These are phyloP conservation scores for Termitomyces sp. DNA, from an alignment of 768 basidiomycete species.

Conservation along the genomic window DNA sequence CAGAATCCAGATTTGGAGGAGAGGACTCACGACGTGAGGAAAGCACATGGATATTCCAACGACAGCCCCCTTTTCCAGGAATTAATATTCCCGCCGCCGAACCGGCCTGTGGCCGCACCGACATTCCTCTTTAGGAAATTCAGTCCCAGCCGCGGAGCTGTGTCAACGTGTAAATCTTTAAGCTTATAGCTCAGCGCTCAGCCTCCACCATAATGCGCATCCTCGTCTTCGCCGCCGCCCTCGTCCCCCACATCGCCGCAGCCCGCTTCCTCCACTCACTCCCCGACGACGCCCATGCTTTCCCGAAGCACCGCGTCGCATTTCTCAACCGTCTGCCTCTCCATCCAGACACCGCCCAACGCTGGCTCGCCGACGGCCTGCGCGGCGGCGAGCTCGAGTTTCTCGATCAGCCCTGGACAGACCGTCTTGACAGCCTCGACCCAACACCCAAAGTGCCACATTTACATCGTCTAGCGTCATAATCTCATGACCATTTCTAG, in stretches of 20 bases:
- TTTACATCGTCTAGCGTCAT: constrained; percentile 16
- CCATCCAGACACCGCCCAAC: constrained; percentile 63
- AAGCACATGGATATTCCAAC: constrained; percentile 23
- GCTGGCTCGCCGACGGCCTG: constrained; percentile 71
- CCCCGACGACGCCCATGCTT: constrained; percentile 76
- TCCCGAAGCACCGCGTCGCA: constrained; percentile 75
- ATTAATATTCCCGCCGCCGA: constrained; percentile 15
- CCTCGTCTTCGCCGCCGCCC: constrained; percentile 18
- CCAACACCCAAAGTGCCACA: constrained; percentile 23
- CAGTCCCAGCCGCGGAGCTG: constrained; percentile 14
- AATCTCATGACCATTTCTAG: constrained; percentile 13
- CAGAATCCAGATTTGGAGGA: constrained; percentile 29
- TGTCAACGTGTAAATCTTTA: constrained; percentile 7
- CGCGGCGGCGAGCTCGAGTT: constrained; percentile 75
- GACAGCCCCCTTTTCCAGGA: constrained; percentile 11
- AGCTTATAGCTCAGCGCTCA: neutral
- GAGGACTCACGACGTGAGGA: constrained; percentile 21
- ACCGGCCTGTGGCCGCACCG: constrained; percentile 1
- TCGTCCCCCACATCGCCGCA: constrained; percentile 22
- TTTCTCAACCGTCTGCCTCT: constrained; percentile 80
- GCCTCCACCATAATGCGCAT: constrained; percentile 10
- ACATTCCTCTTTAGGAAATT: constrained; percentile 11
- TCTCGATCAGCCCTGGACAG: constrained; percentile 57
- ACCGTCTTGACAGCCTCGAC: constrained; percentile 48
- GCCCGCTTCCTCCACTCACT: constrained; percentile 59